Conservation (phyloP, 2,329 filamentous ascomycete genomes). For the Albophoma yamanashiensis region DNA sequence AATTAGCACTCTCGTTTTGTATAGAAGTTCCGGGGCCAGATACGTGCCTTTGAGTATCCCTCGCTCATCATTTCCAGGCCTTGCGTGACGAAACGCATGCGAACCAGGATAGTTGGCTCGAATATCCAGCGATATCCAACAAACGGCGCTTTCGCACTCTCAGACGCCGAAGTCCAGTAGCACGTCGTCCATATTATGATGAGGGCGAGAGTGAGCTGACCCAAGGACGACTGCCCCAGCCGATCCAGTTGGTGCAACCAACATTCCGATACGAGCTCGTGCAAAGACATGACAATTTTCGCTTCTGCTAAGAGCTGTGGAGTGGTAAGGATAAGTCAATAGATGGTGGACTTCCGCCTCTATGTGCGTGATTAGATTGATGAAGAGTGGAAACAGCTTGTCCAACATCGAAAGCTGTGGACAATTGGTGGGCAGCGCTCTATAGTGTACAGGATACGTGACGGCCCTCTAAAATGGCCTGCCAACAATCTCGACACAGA, state of each 20-base stretch:
- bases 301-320: not conserved
- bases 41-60: not conserved
- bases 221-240: not conserved
- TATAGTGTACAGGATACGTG: too few relatives aligned
- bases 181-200: not conserved
- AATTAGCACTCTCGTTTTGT: not conserved
- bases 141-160: not conserved
- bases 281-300: not conserved
- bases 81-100: not conserved
- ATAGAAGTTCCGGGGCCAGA: not conserved
- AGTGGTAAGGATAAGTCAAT: not conserved
- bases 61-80: not conserved
- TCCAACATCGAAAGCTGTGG: too few relatives aligned
- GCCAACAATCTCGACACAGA: too few relatives aligned
- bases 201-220: not conserved
- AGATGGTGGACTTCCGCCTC: not conserved
- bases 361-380: too few relatives aligned
- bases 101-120: not conserved
- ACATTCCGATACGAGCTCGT: not conserved
- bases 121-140: not conserved
- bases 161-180: not conserved
- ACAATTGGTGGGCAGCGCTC: too few relatives aligned
- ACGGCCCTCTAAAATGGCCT: too few relatives aligned
- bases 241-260: not conserved
- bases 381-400: too few relatives aligned